Base-by-base conservation (phyloP, 192 early-diverging fungal species). In the Diversispora eburnea region DNA sequence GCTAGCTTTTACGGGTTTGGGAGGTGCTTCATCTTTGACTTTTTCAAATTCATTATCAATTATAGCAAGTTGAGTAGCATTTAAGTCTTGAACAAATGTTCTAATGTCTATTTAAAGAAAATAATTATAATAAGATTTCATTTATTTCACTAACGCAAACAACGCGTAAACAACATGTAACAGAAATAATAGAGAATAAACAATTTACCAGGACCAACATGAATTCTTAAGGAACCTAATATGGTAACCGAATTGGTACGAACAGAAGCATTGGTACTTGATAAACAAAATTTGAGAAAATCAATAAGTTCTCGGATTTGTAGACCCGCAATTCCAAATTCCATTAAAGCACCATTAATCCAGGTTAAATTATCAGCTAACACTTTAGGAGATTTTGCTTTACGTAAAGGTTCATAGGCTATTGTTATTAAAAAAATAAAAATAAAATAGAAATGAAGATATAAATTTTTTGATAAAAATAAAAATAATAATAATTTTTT, bases 21-120 rank as follows among this genome's bases (percentile, higher is more conserved):
- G 90, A 22, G 92, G 88, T 15, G 86, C 81, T 77, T 86, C 67
- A 48, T 83, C 86, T 3, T 87, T 89, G 4, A 95, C 95, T 70
- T 92, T 95, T 39, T 91, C 93, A 76, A 98, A 97, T 77, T 99
- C 97, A 42, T 92, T 84, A 77, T 99, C 95, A 57, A 99, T 90
- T 3, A 87, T 84, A 42, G 93, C 88, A 68, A 97, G 71, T 33
- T 95, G 79, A 61, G 90, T 86, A 1, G 94, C 84, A 75, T 87
- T 94, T 64, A 98, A 85, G 78, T 99, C 97, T 73, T 89, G 88
- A 48, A 98, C 84, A 77, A 98, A 90, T 6, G 84, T 83, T 47
- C 90, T 83, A n/a, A 98, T 85, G 17, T 88, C 93, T 92, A 79
- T 17, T 45, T 55, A 13, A 41, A 65, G 58, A 77, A 69, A 8